Conservation (phyloP, 2,329 filamentous ascomycete genomes). For the Penicillium vulpinum region DNA sequence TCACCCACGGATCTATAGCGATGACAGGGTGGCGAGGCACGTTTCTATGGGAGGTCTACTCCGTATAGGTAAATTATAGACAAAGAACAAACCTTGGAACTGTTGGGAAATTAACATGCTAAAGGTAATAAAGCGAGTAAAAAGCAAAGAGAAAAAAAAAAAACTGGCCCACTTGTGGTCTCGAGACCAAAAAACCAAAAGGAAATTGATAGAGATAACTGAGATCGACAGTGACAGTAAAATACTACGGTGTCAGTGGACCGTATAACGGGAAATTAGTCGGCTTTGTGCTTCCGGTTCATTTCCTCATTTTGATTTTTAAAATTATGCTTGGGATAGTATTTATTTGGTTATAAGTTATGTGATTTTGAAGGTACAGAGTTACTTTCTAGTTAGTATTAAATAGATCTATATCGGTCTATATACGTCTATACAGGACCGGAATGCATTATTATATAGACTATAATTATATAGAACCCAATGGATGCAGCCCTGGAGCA, state of each 20-base stretch:
- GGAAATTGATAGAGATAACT: constrained; percentile 3
- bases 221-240: constrained; percentile 6
- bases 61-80: too few species aligned
- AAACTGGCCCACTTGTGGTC: constrained; percentile 15
- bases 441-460: too few species aligned
- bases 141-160: constrained; percentile 9
- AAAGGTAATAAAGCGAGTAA: constrained; percentile 7
- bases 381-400: too few species aligned
- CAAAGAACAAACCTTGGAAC: background rate
- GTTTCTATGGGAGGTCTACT: background rate
- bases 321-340: too few species aligned
- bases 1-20: constrained; percentile 1
- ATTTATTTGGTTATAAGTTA: too few species aligned
- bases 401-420: too few species aligned
- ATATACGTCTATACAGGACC: too few species aligned
- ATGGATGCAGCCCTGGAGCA: background rate
- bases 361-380: too few species aligned
- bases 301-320: background rate
- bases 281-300: too few species aligned
- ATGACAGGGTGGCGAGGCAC: background rate
- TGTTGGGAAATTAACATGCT: background rate
- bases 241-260: constrained; percentile 9
- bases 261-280: constrained; percentile 3
- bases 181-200: constrained; percentile 19
- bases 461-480: too few species aligned